A percentile compares a stretch with the other conserved stretches of the same genome.
Conservation (phyloP, 1,284 basidiomycete genomes). For the Cryptococcus jaspeensis region DNA sequence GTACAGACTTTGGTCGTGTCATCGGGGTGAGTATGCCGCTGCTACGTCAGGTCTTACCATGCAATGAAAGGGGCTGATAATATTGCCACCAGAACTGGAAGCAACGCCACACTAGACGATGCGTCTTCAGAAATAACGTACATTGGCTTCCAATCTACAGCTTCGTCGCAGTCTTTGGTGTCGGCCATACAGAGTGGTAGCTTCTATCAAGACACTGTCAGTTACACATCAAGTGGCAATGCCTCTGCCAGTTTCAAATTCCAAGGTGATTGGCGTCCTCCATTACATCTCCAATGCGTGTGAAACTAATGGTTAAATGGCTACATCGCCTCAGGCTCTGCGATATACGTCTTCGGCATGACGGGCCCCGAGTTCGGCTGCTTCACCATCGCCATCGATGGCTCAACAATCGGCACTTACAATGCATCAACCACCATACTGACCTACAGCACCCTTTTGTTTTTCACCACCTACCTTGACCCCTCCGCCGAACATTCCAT, state of each 20-base stretch:
- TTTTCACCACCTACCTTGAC: conserved; percentile 21
- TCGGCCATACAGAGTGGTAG: conserved; percentile 22
- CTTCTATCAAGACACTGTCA: conserved; percentile 31
- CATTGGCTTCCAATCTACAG: conserved; percentile 26
- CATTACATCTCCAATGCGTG: not conserved
- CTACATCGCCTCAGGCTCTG: conserved; percentile 18
- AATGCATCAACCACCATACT: conserved; percentile 26
- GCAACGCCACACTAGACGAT: conserved; percentile 35
- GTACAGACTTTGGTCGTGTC: conserved; percentile 14
- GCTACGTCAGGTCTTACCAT: not conserved
- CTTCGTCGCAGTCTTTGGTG: conserved; percentile 9
- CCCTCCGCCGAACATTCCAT: conserved; percentile 12
- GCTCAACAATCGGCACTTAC: conserved; percentile 12
- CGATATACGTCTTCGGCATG: conserved; percentile 35
- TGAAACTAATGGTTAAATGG: not conserved
- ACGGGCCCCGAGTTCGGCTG: conserved; percentile 32
- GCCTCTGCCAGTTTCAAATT: conserved; percentile 25
- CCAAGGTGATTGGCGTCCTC: conserved; percentile 21
- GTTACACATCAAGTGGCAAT: conserved; percentile 26
- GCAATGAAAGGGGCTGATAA: conserved; percentile 1
- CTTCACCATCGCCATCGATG: conserved; percentile 25
- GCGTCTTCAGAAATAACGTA: conserved; percentile 25
- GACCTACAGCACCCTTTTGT: conserved; percentile 30
- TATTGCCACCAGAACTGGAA: conserved; percentile 5
- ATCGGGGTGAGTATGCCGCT: conserved; percentile 18